These are phyloP conservation scores for Leonotis leonurus DNA, from an alignment of 257 asterid species.

Conservation along the genomic window DNA sequence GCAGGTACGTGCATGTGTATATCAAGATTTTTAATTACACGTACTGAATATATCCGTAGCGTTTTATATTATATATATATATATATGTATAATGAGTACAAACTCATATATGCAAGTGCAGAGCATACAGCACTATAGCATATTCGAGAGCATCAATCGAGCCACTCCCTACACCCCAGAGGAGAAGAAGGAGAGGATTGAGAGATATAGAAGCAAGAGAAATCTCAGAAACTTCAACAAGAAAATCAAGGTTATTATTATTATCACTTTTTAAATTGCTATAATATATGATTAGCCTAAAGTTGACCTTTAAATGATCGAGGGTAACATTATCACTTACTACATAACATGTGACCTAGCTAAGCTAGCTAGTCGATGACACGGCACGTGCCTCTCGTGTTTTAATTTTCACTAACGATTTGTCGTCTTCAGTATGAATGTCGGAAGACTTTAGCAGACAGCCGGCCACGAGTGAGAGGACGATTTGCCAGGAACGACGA, in stretches of 20 bases:
- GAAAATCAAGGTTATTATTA: conserved; percentile 77
- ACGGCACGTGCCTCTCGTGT: too few relatives aligned
- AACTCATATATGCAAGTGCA: not conserved
- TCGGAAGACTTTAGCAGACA: conserved; percentile 72
- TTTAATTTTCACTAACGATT: too few relatives aligned
- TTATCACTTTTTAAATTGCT: too few relatives aligned
- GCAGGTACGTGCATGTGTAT: conserved; percentile 11
- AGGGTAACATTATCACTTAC: not conserved
- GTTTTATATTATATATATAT: too few relatives aligned
- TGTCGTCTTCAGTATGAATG: conserved; percentile 51
- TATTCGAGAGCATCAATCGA: conserved; percentile 65
- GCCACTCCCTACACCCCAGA: conserved; percentile 73
- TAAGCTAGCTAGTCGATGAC: too few relatives aligned
- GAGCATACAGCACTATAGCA: not conserved
- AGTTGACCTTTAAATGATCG: not conserved
- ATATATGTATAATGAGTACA: too few relatives aligned
- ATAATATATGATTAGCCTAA: too few relatives aligned
- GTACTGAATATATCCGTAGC: too few relatives aligned
- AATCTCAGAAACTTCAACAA: conserved; percentile 83
- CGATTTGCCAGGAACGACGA: conserved; percentile 62
- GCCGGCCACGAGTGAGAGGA: conserved; percentile 73
- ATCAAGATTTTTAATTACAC: too few relatives aligned
- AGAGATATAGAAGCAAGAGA: conserved; percentile 80
- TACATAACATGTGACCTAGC: too few relatives aligned
- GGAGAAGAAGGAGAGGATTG: conserved; percentile 81